Conservation (phyloP, 805 yeast species). For the Diddensiella transvaalensis region DNA sequence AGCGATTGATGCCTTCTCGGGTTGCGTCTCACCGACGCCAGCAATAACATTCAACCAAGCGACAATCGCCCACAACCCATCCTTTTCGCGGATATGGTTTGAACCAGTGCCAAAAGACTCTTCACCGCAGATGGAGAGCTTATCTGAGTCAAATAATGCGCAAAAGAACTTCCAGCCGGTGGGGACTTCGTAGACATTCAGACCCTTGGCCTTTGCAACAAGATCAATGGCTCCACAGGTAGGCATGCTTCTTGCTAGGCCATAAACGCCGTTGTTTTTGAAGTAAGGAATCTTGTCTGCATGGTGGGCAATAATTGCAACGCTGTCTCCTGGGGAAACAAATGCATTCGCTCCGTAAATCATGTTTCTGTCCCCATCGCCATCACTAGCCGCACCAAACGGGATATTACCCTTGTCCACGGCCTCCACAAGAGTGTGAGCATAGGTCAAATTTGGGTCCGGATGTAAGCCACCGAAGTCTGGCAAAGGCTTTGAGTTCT, state of each 20-base stretch:
- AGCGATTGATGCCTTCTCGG: conserved; percentile 68
- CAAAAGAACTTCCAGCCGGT: conserved; percentile 99
- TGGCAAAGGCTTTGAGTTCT: conserved; percentile 73
- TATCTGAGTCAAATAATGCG: conserved; percentile 87
- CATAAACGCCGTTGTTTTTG: conserved; percentile 76
- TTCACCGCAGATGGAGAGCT: conserved; percentile 95
- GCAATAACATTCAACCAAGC: conserved; percentile 98
- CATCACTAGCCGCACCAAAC: conserved; percentile 98
- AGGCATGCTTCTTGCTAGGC: conserved; percentile 97
- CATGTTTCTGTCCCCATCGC: conserved; percentile 99
- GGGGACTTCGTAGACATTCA: conserved; percentile 88
- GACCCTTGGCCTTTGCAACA: conserved; percentile 75
- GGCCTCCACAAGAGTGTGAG: conserved; percentile 74
- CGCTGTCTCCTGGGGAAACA: conserved; percentile 98
- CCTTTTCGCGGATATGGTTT: conserved; percentile 95
- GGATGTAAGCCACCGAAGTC: conserved; percentile 98
- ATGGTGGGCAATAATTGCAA: conserved; percentile 94
- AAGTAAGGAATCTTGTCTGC: conserved; percentile 92
- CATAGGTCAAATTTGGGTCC: conserved; percentile 95
- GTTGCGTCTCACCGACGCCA: conserved; percentile 56
- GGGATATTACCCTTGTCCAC: conserved; percentile 82
- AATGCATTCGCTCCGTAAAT: conserved; percentile 92
- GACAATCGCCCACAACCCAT: conserved; percentile 95
- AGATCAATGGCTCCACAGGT: conserved; percentile 91
- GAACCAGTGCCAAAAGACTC: conserved; percentile 98